A percentile compares a stretch with the other conserved stretches of the same genome.
Evolutionary conservation across 1,139 yeast genomes (phyloP).

Genomic region (Zygosaccharomyces sapae): DNA sequence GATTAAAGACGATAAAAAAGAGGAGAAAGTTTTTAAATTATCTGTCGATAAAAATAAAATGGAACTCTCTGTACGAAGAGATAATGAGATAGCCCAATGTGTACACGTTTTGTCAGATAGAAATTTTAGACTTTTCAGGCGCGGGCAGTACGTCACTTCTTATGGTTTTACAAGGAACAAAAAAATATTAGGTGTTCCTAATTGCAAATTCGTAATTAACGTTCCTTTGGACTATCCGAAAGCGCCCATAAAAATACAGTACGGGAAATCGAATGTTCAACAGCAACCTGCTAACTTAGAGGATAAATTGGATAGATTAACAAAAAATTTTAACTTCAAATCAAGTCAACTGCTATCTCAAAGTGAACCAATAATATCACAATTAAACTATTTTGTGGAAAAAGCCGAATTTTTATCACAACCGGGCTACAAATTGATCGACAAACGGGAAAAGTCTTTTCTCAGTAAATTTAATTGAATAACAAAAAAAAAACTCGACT

Average conservation of each 20-base stretch:
- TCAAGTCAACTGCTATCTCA: constrained; percentile 9
- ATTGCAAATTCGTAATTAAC: constrained; percentile 13
- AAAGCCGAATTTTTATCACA: constrained; percentile 9
- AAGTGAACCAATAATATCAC: constrained; percentile 11
- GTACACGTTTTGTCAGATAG: constrained; percentile 12
- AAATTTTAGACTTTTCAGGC: constrained; percentile 17
- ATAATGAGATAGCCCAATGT: constrained; percentile 16
- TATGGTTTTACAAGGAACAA: constrained; percentile 15
- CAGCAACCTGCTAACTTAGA: constrained; percentile 2
- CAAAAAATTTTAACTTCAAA: constrained; percentile 15
- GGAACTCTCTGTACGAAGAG: constrained; percentile 9
- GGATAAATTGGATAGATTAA: constrained; percentile 7
- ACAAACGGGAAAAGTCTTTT: constrained; percentile 10
- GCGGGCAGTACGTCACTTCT: constrained; percentile 18
- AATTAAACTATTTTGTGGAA: constrained; percentile 12
- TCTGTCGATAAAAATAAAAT: not conserved
- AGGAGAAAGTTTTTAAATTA: not conserved
- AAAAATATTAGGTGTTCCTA: constrained; percentile 7
- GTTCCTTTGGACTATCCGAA: constrained; percentile 24
- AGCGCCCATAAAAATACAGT: constrained; percentile 17
- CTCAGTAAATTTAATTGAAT: constrained; percentile 2
- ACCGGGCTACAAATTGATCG: constrained; percentile 10
- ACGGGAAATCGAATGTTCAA: constrained; percentile 2
- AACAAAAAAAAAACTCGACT: no score
- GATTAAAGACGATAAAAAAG: not conserved